Conservation (phyloP, 768 basidiomycete genomes). For the Suillus ampliporus region DNA sequence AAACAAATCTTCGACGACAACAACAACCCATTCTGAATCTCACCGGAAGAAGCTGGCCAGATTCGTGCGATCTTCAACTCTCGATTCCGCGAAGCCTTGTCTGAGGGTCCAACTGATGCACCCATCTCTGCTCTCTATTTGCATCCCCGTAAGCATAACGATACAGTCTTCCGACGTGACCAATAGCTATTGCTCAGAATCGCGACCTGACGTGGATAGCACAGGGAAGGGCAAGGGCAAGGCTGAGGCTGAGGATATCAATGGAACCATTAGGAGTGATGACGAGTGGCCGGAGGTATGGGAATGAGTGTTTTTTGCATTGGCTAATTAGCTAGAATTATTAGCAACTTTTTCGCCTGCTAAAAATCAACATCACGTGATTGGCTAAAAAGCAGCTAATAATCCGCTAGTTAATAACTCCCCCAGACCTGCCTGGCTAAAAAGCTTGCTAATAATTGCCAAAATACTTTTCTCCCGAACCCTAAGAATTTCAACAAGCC, state of each 20-base stretch:
- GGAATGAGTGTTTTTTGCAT: not conserved
- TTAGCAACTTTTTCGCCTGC: not conserved
- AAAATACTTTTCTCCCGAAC: not conserved
- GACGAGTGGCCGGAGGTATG: not conserved
- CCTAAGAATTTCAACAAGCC: slow-evolving; percentile 30
- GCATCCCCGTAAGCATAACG: not conserved
- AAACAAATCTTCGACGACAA: too few relatives aligned
- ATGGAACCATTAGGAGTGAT: not conserved
- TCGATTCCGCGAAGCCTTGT: not conserved
- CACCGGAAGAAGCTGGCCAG: not conserved
- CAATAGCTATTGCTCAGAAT: not conserved
- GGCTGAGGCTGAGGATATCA: not conserved
- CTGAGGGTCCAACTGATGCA: not conserved
- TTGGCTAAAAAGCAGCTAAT: not conserved
- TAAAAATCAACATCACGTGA: not conserved
- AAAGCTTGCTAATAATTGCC: not conserved
- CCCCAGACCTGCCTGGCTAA: not conserved
- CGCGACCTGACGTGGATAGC: too few relatives aligned
- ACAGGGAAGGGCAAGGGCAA: not conserved
- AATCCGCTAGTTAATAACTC: not conserved
- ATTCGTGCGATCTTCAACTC: slow-evolving; percentile 1
- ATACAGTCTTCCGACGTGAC: not conserved
- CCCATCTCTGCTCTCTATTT: not conserved
- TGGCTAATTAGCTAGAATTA: not conserved
- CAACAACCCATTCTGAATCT: too few relatives aligned